These are phyloP conservation scores for Umbelopsis sp. DNA, from an alignment of 192 early-diverging fungal genomes.

Conservation along the genomic window DNA sequence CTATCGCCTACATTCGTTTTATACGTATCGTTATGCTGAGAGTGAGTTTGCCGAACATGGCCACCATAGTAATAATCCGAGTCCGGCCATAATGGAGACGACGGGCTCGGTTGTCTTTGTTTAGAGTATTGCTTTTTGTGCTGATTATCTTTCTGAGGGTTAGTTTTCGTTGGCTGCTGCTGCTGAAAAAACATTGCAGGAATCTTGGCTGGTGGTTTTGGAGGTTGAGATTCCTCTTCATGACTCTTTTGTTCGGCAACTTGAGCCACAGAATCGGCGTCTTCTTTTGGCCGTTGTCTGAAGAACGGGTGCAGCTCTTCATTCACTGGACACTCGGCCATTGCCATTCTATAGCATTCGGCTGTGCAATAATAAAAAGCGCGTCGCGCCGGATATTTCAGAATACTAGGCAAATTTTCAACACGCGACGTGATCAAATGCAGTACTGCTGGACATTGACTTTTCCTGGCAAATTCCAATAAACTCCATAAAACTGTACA, in stretches of 20 bases:
- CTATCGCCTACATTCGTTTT: too few relatives aligned
- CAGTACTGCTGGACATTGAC: not conserved
- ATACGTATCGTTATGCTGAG: not conserved
- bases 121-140: too few relatives aligned
- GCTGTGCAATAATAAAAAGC: not conserved
- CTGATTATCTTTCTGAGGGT: not conserved
- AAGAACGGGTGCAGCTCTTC: conserved; percentile 13
- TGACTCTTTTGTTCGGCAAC: too few relatives aligned
- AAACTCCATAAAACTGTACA: too few relatives aligned
- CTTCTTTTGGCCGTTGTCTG: not conserved
- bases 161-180: not conserved
- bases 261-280: not conserved
- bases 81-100: not conserved
- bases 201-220: not conserved
- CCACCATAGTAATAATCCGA: not conserved
- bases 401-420: not conserved
- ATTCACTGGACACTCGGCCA: conserved; percentile 2
- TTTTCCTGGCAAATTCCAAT: not conserved
- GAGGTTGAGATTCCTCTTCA: not conserved
- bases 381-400: not conserved
- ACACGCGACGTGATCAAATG: conserved; percentile 15
- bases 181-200: conserved; percentile 8
- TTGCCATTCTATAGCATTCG: conserved; percentile 6
- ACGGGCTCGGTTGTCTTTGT: too few relatives aligned
- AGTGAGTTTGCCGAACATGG: not conserved